phyloP scores from a whole-genome alignment of 305 asterid genomes.

The Plantago rigida region DNA sequence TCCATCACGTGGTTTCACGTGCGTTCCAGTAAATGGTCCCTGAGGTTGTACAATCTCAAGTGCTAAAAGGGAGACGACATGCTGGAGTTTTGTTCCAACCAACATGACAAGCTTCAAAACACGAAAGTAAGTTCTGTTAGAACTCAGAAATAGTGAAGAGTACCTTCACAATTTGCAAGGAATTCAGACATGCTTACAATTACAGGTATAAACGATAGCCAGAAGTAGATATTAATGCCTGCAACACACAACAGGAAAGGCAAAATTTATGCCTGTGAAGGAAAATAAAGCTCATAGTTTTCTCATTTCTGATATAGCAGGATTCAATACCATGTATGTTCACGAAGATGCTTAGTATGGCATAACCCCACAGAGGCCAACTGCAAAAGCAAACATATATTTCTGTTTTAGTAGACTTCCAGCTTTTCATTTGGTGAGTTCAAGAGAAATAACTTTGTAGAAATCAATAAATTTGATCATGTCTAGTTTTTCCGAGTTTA shows the following conservation, averaged over 20 bases:
- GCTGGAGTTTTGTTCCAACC: slow-evolving; percentile 89
- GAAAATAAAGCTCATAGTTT: not conserved
- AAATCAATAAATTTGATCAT: not conserved
- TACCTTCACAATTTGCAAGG: not conserved
- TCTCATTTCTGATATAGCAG: not conserved
- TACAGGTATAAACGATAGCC: slow-evolving; percentile 82
- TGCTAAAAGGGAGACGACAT: slow-evolving; percentile 73
- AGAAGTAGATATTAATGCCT: slow-evolving; percentile 84
- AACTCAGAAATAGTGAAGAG: not conserved
- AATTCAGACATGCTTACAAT: slow-evolving; percentile 46
- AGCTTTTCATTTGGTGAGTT: no score
- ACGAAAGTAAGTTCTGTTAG: slow-evolving; percentile 21
- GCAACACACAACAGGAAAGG: slow-evolving; percentile 20
- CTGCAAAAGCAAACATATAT: slow-evolving; percentile 36
- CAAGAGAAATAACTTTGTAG: not conserved
- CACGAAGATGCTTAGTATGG: slow-evolving; percentile 77
- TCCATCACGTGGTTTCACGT: slow-evolving; percentile 83
- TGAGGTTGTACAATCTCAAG: slow-evolving; percentile 60
- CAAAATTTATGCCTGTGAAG: slow-evolving; percentile 7
- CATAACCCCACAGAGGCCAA: slow-evolving; percentile 92
- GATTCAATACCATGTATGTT: slow-evolving; percentile 61
- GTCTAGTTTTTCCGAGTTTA: not conserved
- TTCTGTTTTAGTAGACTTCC: not conserved
- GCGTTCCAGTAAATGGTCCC: slow-evolving; percentile 41
- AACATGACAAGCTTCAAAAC: slow-evolving; percentile 61